phyloP scores from a whole-genome alignment of 73 alveolate species.

The Uronychia setigera region DNA sequence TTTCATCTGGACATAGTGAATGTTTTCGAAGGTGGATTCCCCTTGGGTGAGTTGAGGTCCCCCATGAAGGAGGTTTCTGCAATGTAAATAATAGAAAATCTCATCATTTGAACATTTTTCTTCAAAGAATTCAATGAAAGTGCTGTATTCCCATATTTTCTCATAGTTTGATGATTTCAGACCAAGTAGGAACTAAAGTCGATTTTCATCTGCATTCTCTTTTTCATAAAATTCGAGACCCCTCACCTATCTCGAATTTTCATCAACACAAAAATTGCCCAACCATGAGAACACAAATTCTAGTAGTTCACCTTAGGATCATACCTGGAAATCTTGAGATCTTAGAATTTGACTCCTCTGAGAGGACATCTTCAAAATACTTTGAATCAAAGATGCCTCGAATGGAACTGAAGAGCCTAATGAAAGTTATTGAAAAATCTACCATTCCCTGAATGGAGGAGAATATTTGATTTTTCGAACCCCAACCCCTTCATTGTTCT shows the following conservation, averaged over 20 bases:
- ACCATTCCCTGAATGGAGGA: slow-evolving; percentile 9
- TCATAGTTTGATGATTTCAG: slow-evolving; percentile 36
- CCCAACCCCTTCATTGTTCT: neutral
- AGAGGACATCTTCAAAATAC: slow-evolving; percentile 32
- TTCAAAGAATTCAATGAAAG: slow-evolving; percentile 77
- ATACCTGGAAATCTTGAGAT: slow-evolving; percentile 32
- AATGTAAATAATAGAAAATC: slow-evolving; percentile 67
- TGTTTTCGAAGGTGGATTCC: neutral
- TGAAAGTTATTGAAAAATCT: neutral
- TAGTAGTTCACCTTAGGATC: slow-evolving; percentile 6
- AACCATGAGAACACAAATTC: slow-evolving; percentile 76
- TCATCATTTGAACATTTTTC: slow-evolving; percentile 80
- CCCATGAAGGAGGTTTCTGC: slow-evolving; percentile 71
- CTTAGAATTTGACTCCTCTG: slow-evolving; percentile 12
- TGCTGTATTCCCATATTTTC: slow-evolving; percentile 76
- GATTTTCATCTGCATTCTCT: slow-evolving; percentile 60
- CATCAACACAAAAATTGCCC: slow-evolving; percentile 70
- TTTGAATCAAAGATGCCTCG: slow-evolving; percentile 67
- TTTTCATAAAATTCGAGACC: slow-evolving; percentile 66
- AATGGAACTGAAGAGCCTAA: slow-evolving; percentile 60
- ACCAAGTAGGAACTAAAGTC: slow-evolving; percentile 71
- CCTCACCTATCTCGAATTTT: slow-evolving; percentile 42
- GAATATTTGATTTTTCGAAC: neutral
- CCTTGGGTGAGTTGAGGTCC: slow-evolving; percentile 66
- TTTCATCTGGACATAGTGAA: slow-evolving; percentile 16